Base-by-base conservation (phyloP, 2,329 filamentous ascomycete species). In the Calonectria henricotiae region DNA sequence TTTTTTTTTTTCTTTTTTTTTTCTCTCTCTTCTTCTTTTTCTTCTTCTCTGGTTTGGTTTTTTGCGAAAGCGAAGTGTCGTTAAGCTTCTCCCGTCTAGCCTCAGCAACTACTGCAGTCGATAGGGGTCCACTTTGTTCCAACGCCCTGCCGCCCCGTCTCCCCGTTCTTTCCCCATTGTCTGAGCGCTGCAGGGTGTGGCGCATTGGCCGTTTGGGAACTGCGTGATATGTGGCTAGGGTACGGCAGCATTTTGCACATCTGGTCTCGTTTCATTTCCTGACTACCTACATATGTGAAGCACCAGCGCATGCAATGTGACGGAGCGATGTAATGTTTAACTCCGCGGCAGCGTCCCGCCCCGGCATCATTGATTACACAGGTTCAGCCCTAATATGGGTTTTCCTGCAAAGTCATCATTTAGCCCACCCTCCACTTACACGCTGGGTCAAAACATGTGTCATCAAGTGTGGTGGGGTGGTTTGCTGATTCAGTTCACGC, bases 121-220 rank as follows among this genome's bases (percentile, higher is more conserved):
- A 66, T 65, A 65, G 55, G 51, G 51, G 55, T 62, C 67, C 62
- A 65, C 67, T 62, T 67, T 65, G 51, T 63, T 61, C 62, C 51
- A 65, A 69, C 44, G 35, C 62, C 62, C 67, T 46, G 47, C 46
- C 62, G 54, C 47, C 44, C 54, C 55, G 44, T 62, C 46, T 47
- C 51, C 55, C 68, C 62, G 55, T 62, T 66, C 54, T 49, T 55
- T 43, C 44, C 64, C 47, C 35, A 68, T 54, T 32, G 61, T 65
- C 68, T 64, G 65, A 65, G 63, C 64, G 68, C 49, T 63, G 47
- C 60, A 60, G 49, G 55, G 47, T 51, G 60, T 65, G 68, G 51
- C 68, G 60, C 68, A 68, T 67, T 54, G 60, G 67, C 51, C 51
- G 68, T 70, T 70, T 69, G 37, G 39, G 46, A 66, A 62, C 27